A percentile compares a stretch with the other conserved stretches of the same genome.
Conservation (phyloP, 495 filamentous ascomycete species). For the Penicillium waksmanii region DNA sequence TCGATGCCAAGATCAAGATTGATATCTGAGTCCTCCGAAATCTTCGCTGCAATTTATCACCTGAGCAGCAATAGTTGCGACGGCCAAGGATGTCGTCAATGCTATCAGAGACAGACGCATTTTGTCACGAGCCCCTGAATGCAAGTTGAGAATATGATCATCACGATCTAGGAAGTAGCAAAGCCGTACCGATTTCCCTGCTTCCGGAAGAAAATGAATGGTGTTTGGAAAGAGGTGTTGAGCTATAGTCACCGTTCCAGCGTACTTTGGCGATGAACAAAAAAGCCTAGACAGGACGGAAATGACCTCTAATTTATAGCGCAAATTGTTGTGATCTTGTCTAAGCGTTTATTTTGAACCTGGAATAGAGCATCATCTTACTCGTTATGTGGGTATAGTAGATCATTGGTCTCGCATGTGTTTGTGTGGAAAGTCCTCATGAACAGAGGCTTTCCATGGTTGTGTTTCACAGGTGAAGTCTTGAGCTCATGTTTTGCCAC, state of each 20-base stretch:
- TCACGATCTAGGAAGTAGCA: not conserved
- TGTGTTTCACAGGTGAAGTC: not conserved
- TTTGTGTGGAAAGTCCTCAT: not conserved
- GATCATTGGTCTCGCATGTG: not conserved
- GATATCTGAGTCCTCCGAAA: not conserved
- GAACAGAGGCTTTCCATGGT: constrained; percentile 1
- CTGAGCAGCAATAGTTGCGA: not conserved
- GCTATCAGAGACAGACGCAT: not conserved
- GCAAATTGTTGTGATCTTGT: too few relatives aligned
- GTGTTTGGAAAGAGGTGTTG: not conserved
- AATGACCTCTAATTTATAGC: not conserved
- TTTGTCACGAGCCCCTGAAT: not conserved
- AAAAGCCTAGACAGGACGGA: not conserved
- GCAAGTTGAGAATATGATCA: not conserved
- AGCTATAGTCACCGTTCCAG: too few relatives aligned
- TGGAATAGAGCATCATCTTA: not conserved
- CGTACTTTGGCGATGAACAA: not conserved
- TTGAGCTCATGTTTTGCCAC: constrained; percentile 4
- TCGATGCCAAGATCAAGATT: not conserved
- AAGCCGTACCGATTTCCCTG: not conserved
- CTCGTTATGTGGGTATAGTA: not conserved
- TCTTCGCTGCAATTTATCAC: not conserved
- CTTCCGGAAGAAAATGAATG: not conserved
- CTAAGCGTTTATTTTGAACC: not conserved
- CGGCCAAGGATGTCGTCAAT: not conserved